phyloP scores from a whole-genome alignment of 2,329 filamentous ascomycete genomes.

The Monosporascus ibericus region DNA sequence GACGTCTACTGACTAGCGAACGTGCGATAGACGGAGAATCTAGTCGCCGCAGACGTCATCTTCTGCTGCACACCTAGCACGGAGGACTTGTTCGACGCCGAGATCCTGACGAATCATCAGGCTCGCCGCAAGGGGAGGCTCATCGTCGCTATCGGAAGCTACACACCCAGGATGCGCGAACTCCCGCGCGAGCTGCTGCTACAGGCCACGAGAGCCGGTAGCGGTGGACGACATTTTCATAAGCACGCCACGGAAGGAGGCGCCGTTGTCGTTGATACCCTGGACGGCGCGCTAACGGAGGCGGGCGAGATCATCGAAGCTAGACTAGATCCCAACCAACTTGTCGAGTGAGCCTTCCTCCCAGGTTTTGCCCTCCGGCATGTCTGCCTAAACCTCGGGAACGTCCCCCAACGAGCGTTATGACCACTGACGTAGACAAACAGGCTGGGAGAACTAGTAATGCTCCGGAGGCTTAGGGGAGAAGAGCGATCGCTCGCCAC shows the following conservation, averaged over 20 bases:
- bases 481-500: slow-evolving; percentile 22
- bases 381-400: background rate
- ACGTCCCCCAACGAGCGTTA: background rate
- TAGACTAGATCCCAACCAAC: slow-evolving; percentile 62
- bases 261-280: slow-evolving; percentile 66
- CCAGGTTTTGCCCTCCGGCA: background rate
- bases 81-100: slow-evolving; percentile 66
- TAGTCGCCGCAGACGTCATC: slow-evolving; percentile 70
- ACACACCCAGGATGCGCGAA: slow-evolving; percentile 71
- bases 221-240: slow-evolving; percentile 52
- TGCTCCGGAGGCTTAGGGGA: slow-evolving; percentile 46
- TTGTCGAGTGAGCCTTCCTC: slow-evolving; percentile 63
- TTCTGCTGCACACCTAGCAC: slow-evolving; percentile 82
- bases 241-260: slow-evolving; percentile 59
- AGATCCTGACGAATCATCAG: slow-evolving; percentile 65
- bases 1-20: background rate
- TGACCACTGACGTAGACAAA: background rate
- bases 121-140: slow-evolving; percentile 65
- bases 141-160: slow-evolving; percentile 66
- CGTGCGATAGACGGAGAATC: slow-evolving; percentile 53
- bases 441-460: slow-evolving; percentile 70
- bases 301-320: slow-evolving; percentile 83
- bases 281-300: slow-evolving; percentile 74
- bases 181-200: slow-evolving; percentile 70
- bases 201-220: slow-evolving; percentile 47